Conservation (phyloP, 2,329 filamentous ascomycete genomes). For the Pyrenochaeta sp. region DNA sequence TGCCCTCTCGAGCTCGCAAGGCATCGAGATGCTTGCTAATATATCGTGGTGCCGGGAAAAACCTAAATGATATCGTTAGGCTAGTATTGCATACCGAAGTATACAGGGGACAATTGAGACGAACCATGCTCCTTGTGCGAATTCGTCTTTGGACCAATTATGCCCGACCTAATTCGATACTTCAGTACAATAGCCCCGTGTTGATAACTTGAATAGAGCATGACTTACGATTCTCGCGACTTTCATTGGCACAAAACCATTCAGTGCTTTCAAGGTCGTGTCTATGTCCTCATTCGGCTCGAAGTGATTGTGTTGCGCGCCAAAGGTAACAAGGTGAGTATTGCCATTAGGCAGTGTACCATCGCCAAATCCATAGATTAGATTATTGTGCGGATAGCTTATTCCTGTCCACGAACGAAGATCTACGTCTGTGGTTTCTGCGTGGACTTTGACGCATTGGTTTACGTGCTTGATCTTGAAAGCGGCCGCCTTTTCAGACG, state of each 20-base stretch:
- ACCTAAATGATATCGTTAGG: no score
- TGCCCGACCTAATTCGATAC: no score
- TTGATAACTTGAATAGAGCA: no score
- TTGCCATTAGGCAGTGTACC: constrained; percentile 52
- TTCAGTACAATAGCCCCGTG: no score
- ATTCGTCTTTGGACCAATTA: constrained; percentile 59
- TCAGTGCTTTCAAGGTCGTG: no score
- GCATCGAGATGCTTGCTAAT: constrained; percentile 50
- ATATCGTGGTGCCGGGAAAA: constrained; percentile 45
- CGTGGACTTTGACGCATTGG: constrained; percentile 57
- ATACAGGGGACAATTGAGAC: no score
- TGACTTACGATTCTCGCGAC: no score
- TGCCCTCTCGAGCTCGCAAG: constrained; percentile 53
- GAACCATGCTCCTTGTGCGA: constrained; percentile 53
- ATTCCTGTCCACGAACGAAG: constrained; percentile 55
- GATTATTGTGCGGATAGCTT: constrained; percentile 52
- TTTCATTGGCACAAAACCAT: no score
- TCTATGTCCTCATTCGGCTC: constrained; percentile 54
- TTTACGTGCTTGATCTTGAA: constrained; percentile 54
- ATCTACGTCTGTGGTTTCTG: constrained; percentile 51
- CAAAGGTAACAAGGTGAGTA: constrained; percentile 59
- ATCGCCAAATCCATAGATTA: constrained; percentile 56
- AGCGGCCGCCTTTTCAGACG: constrained; percentile 46
- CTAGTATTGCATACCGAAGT: no score
- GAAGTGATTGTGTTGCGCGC: constrained; percentile 53